Percentiles rank a stretch among this genome's conserved stretches.
phyloP scores from a whole-genome alignment of 306 rosid species.

The Lablab purpureus region DNA sequence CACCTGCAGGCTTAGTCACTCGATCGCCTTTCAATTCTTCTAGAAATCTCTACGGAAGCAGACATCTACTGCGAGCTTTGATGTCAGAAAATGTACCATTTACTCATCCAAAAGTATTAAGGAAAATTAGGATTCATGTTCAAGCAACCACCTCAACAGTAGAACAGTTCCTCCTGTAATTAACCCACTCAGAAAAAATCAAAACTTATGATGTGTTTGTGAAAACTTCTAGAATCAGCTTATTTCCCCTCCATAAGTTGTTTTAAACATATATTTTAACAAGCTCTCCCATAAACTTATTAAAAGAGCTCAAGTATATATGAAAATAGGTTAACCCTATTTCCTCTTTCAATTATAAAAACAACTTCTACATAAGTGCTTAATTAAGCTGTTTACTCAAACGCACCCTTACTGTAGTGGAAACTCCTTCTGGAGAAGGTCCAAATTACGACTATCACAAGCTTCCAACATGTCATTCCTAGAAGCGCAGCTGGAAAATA shows the following conservation, averaged over 20 bases:
- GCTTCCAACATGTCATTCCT: conserved; percentile 95
- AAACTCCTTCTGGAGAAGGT: conserved; percentile 94
- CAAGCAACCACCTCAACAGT: conserved; percentile 23
- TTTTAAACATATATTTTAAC: not conserved
- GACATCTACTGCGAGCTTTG: conserved; percentile 13
- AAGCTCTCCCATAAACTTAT: not conserved
- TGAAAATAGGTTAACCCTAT: not conserved
- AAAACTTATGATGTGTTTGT: not conserved
- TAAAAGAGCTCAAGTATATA: not conserved
- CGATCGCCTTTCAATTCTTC: conserved; percentile 26
- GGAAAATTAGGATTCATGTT: conserved; percentile 25
- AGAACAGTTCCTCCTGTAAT: conserved; percentile 22
- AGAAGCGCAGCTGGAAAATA: conserved; percentile 88
- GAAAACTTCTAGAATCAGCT: not conserved
- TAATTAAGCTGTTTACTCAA: not conserved
- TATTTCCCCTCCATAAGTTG: not conserved
- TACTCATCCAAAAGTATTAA: not conserved
- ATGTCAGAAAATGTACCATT: conserved; percentile 24
- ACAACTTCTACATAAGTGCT: not conserved
- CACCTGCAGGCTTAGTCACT: conserved; percentile 38
- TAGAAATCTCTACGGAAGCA: conserved; percentile 27
- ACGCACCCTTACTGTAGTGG: conserved; percentile 60
- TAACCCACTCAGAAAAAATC: conserved; percentile 28
- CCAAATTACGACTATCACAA: conserved; percentile 91
- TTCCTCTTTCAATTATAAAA: not conserved